Conservation (phyloP, 2,329 filamentous ascomycete species). For the Hypocreales sp. region DNA sequence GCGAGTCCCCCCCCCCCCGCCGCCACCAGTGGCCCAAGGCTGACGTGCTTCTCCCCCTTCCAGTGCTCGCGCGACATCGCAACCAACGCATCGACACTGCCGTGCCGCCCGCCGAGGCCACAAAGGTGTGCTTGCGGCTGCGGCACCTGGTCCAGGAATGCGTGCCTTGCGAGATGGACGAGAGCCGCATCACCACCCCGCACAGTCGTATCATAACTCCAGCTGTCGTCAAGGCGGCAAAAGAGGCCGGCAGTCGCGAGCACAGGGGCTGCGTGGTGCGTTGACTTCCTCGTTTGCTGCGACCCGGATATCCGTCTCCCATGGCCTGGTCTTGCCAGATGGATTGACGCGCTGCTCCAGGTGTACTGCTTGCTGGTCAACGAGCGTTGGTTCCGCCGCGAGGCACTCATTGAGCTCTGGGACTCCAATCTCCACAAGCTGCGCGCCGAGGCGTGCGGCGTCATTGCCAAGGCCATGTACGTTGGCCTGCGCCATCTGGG, state of each 20-base stretch:
- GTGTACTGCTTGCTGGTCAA: slow-evolving; percentile 65
- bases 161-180: slow-evolving; percentile 79
- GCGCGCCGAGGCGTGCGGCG: slow-evolving; percentile 70
- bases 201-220: slow-evolving; percentile 77
- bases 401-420: slow-evolving; percentile 74
- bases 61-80: too few species aligned
- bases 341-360: slow-evolving; percentile 7
- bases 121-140: slow-evolving; percentile 74
- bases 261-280: slow-evolving; percentile 56
- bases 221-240: slow-evolving; percentile 66
- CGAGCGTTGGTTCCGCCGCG: slow-evolving; percentile 60
- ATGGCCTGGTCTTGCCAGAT: not conserved
- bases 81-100: too few species aligned
- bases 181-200: slow-evolving; percentile 55
- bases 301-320: not conserved
- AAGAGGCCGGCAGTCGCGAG: slow-evolving; percentile 62
- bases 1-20: slow-evolving; percentile 17
- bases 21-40: too few species aligned
- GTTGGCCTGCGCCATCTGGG: slow-evolving; percentile 5
- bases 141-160: slow-evolving; percentile 84
- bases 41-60: too few species aligned
- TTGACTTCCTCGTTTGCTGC: not conserved
- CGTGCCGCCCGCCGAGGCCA: slow-evolving; percentile 65
- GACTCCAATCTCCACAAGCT: slow-evolving; percentile 73
- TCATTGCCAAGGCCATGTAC: slow-evolving; percentile 69